Evolutionary conservation across 192 early-diverging fungal species (phyloP).

Genomic region (Gonapodya prolifera): DNA sequence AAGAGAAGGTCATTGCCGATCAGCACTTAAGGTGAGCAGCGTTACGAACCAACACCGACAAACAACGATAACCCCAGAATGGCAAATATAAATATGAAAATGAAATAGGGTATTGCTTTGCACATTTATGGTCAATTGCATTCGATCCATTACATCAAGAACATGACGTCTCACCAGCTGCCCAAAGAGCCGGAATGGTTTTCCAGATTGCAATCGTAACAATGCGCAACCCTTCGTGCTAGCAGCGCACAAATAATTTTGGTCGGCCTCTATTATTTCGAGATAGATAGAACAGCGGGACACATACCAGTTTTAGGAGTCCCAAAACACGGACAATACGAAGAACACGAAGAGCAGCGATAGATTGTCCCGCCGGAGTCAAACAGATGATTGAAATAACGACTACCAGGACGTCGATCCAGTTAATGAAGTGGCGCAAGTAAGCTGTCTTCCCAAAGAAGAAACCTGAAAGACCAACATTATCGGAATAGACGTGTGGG

Average conservation of each 20-base stretch:
- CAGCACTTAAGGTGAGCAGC: not conserved
- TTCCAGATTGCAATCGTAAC: not conserved
- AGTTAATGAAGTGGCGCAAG: not conserved
- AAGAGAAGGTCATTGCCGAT: not conserved
- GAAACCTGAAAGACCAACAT: not conserved
- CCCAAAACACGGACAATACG: not conserved
- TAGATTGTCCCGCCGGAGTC: not conserved
- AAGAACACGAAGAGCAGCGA: not conserved
- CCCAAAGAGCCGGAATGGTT: not conserved
- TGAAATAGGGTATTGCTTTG: not conserved
- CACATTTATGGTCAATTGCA: too few relatives aligned
- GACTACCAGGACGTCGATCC: not conserved
- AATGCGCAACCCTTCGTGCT: not conserved
- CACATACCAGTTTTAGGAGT: not conserved
- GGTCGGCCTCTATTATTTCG: too few relatives aligned
- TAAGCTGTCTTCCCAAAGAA: not conserved
- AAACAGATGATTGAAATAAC: not conserved
- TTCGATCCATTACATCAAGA: too few relatives aligned
- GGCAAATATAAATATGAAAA: not conserved
- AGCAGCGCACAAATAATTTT: too few relatives aligned
- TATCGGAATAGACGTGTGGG: not conserved
- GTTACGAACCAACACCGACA: not conserved
- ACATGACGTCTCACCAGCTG: too few relatives aligned
- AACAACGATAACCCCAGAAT: not conserved
- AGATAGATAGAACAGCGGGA: too few relatives aligned